These are phyloP conservation scores for Sclerospora graminicola DNA, from an alignment of 352 stramenopile species.

Conservation along the genomic window DNA sequence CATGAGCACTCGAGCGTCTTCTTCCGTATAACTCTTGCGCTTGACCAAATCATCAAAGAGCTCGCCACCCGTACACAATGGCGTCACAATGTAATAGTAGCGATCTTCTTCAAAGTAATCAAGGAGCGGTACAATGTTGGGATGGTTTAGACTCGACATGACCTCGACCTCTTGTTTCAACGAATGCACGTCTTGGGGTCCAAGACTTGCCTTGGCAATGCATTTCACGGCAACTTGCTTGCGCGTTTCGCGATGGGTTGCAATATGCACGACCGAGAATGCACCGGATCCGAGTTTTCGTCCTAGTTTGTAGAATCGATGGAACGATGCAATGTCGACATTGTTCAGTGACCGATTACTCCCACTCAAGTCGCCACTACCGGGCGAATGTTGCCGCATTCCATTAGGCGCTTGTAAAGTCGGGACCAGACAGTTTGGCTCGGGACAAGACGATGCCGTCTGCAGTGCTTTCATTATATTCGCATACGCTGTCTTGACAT, in stretches of 20 bases:
- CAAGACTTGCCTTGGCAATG: constrained; percentile 50
- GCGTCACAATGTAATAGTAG: constrained; percentile 78
- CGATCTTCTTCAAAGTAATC: constrained; percentile 66
- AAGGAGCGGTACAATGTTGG: constrained; percentile 60
- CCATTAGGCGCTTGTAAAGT: constrained; percentile 19
- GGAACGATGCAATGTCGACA: constrained; percentile 37
- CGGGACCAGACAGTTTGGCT: constrained; percentile 16
- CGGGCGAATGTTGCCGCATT: constrained; percentile 36
- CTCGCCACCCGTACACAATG: constrained; percentile 80
- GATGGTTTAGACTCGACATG: constrained; percentile 57
- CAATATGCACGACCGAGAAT: constrained; percentile 85
- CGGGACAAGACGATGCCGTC: constrained; percentile 18
- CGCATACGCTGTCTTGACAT: constrained; percentile 67
- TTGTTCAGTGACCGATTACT: constrained; percentile 23
- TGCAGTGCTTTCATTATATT: constrained; percentile 74
- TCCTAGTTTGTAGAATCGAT: constrained; percentile 71
- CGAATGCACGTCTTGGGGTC: constrained; percentile 35
- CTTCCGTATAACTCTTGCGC: constrained; percentile 92
- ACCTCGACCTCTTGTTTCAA: constrained; percentile 67
- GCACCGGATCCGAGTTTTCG: constrained; percentile 77
- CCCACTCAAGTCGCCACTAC: constrained; percentile 23
- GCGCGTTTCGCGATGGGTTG: constrained; percentile 51
- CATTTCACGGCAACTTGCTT: constrained; percentile 80
- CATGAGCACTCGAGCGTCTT: constrained; percentile 88
- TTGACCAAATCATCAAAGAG: constrained; percentile 94